Evolutionary conservation across 2,329 filamentous ascomycete genomes (phyloP).

Genomic region (Cladosporium halotolerans): DNA sequence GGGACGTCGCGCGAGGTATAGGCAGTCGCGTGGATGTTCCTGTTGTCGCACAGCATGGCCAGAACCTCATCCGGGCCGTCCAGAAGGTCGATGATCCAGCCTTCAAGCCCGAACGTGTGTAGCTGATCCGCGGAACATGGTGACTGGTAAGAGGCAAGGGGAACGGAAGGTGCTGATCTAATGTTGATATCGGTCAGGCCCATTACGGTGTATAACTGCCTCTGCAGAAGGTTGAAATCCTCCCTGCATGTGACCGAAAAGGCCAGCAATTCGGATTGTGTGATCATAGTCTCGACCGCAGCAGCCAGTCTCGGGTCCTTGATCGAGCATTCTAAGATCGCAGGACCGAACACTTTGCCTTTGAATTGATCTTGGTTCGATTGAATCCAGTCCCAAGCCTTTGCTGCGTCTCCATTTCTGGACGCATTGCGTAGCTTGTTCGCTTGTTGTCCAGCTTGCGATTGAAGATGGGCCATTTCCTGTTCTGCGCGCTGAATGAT

Average conservation of each 20-base stretch:
- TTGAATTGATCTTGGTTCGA: constrained; percentile 63
- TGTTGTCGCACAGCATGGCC: constrained; percentile 77
- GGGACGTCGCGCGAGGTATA: constrained; percentile 58
- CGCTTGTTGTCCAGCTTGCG: constrained; percentile 67
- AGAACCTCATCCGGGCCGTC: constrained; percentile 76
- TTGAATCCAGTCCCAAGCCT: constrained; percentile 77
- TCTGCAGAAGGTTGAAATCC: constrained; percentile 69
- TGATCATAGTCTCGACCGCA: constrained; percentile 54
- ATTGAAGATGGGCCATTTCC: constrained; percentile 58
- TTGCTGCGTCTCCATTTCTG: constrained; percentile 50
- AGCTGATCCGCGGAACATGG: constrained; percentile 54
- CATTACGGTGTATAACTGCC: constrained; percentile 57
- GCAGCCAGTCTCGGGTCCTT: constrained; percentile 63
- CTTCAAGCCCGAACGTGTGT: constrained; percentile 60
- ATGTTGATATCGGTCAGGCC: constrained; percentile 65
- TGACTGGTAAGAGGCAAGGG: constrained; percentile 50
- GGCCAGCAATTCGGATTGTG: constrained; percentile 47
- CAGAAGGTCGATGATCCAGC: constrained; percentile 72
- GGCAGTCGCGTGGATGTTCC: constrained; percentile 61
- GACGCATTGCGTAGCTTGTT: constrained; percentile 57
- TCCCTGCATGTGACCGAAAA: constrained; percentile 70
- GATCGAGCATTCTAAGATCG: constrained; percentile 72
- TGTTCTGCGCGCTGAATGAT: constrained; percentile 38
- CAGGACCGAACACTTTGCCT: constrained; percentile 71
- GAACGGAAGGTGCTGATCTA: constrained; percentile 51